Conservation (phyloP, 73 alveolate species). For the Stentor coeruleus region DNA sequence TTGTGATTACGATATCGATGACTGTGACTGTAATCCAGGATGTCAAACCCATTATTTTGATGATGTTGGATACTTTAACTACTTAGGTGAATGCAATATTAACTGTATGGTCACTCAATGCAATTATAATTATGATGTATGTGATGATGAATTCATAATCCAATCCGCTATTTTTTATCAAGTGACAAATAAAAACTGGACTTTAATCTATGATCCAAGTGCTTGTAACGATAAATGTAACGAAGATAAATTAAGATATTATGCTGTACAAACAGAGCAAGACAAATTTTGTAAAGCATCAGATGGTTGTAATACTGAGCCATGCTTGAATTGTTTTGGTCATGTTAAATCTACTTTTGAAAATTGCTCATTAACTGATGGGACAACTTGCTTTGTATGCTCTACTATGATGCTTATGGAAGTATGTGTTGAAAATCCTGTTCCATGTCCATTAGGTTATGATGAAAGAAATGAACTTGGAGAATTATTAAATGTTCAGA, state of each 20-base stretch:
- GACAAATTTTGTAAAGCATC: no score
- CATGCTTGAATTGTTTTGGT: no score
- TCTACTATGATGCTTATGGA: not conserved
- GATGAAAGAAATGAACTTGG: not conserved
- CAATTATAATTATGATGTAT: not conserved
- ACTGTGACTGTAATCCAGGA: constrained; percentile 20
- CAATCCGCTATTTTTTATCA: not conserved
- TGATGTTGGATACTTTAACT: not conserved
- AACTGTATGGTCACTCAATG: not conserved
- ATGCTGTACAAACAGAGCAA: no score
- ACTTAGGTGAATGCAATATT: not conserved
- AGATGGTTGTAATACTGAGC: no score
- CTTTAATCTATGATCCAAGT: not conserved
- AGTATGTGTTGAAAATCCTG: not conserved
- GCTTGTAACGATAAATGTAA: not conserved
- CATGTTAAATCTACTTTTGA: no score
- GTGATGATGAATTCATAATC: not conserved
- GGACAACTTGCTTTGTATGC: not conserved
- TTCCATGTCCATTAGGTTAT: not conserved
- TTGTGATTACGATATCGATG: not conserved
- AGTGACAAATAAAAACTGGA: not conserved
- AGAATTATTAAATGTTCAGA: no score
- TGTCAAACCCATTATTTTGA: not conserved
- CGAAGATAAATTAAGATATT: not conserved
- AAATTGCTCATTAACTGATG: not conserved